Evolutionary conservation across 2,329 filamentous ascomycete genomes (phyloP), one percentile per base, ranked within the genome.

Genomic region (Penicillium frequentans): DNA sequence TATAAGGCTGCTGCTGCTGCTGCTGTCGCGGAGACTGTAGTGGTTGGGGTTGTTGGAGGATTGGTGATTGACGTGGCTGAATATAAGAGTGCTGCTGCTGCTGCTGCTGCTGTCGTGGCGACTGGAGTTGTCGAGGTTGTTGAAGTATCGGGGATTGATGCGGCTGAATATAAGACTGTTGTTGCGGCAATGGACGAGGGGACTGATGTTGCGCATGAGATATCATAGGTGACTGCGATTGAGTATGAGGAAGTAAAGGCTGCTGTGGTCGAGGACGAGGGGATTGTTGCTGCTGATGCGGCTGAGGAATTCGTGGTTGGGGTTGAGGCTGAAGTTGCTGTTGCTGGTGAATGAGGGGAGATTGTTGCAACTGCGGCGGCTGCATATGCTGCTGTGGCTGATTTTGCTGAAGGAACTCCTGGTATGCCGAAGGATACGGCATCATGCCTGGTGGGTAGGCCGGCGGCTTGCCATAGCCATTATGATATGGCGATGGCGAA

Each of bases 391-490:
- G 63, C 47, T 53, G 51, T 19, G 58, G 65, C 24, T 57, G 64
- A 24, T 55, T 55, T 37, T 64, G 62, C 37, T 70, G 68, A 27
- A 59, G 62, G 51, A 68, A 72, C 14, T 66, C 74, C 21, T 69
- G 57, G 45, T 74, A 75, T 33, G 63, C 43, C 55, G 52, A 54
- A 27, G 66, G 60, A 64, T 73, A 73, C 7, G 65, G 57, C 45
- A 73, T 68, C 65, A 74, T 68, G 33, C 65, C 65, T 57, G 70
- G 70, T 7, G 73, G 68, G 60, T 73, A 75, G 19, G 64, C 58
- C 45, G 66, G 60, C n/a, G 69, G 65, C 54, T 75, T 75, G 56
- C 68, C 67, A 69, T 75, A 76, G 53, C 68, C 63, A 60, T 74
- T 58, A 39, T 44, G 11, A 10, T 65, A 64, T 33, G 60, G 56